Evolutionary conservation across 1,139 yeast species (phyloP).

Genomic region (Yamadazyma triangularis): DNA sequence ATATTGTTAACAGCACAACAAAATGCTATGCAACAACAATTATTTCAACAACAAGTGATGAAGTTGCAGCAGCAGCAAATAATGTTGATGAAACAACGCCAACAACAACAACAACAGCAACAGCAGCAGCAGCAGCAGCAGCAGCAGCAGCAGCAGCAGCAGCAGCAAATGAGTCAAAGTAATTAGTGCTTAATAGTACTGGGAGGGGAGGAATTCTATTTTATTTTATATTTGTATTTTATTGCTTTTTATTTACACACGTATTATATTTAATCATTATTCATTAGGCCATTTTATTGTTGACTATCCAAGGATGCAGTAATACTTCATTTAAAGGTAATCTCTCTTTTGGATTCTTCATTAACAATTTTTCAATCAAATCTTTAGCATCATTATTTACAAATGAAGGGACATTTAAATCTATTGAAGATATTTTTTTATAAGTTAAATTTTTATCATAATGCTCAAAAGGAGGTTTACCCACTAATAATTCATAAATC

Average conservation of each 20-base stretch:
- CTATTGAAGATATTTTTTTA: constrained; percentile 72
- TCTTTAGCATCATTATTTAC: constrained; percentile 75
- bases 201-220: background rate
- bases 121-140: constrained; percentile 17
- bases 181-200: no score
- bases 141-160: no score
- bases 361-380: constrained; percentile 56
- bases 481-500: constrained; percentile 82
- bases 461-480: constrained; percentile 90
- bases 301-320: constrained; percentile 78
- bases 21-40: constrained; percentile 42
- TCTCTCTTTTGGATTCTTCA: constrained; percentile 66
- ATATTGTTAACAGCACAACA: constrained; percentile 41
- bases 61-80: constrained; percentile 40
- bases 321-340: constrained; percentile 57
- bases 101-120: constrained; percentile 25
- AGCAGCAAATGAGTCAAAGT: no score
- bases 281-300: constrained; percentile 46
- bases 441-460: constrained; percentile 70
- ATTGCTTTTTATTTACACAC: background rate
- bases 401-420: constrained; percentile 64
- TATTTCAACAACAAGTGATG: constrained; percentile 47
- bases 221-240: no score
- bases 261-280: background rate
- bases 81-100: constrained; percentile 24